Evolutionary conservation across 176 grass and related monocot species (phyloP).

Genomic region (Thinopyrum elongatum): DNA sequence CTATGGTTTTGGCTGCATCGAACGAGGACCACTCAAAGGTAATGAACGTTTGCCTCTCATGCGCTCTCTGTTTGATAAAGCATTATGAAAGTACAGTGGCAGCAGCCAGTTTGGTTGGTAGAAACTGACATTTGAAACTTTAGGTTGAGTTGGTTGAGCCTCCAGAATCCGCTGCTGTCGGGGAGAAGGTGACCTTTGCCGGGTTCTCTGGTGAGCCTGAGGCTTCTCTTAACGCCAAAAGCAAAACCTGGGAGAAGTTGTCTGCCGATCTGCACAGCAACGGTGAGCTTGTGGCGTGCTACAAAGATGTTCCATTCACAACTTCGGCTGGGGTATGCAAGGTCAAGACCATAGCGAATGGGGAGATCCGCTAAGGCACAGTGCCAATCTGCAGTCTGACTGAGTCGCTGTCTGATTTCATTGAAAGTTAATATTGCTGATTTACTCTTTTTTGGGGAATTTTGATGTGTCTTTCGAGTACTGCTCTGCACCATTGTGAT

Average conservation of each 20-base stretch:
- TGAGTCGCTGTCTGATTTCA: background rate
- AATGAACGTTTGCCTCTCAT: background rate
- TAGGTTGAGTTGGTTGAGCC: conserved; percentile 90
- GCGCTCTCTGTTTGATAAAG: background rate
- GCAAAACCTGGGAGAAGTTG: conserved; percentile 86
- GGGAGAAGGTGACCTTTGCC: conserved; percentile 66
- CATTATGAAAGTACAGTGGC: background rate
- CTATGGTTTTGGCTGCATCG: conserved; percentile 97
- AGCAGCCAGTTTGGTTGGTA: background rate
- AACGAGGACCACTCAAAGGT: conserved; percentile 84
- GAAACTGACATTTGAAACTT: conserved; percentile 7
- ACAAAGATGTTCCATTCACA: conserved; percentile 66
- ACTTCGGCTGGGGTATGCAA: conserved; percentile 72
- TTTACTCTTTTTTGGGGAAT: background rate
- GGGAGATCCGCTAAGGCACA: conserved; percentile 57
- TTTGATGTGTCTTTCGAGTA: background rate
- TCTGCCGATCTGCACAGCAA: conserved; percentile 65
- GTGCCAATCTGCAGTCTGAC: background rate
- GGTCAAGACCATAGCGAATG: conserved; percentile 65
- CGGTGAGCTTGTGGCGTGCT: conserved; percentile 64
- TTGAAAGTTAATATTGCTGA: background rate
- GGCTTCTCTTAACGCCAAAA: conserved; percentile 69
- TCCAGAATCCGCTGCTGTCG: conserved; percentile 57
- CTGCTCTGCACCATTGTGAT: background rate
- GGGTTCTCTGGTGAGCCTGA: conserved; percentile 68